Evolutionary conservation across 2,329 filamentous ascomycete genomes (phyloP), one percentile per base, ranked within the genome.

Genomic region (Rachicladosporium sp.): DNA sequence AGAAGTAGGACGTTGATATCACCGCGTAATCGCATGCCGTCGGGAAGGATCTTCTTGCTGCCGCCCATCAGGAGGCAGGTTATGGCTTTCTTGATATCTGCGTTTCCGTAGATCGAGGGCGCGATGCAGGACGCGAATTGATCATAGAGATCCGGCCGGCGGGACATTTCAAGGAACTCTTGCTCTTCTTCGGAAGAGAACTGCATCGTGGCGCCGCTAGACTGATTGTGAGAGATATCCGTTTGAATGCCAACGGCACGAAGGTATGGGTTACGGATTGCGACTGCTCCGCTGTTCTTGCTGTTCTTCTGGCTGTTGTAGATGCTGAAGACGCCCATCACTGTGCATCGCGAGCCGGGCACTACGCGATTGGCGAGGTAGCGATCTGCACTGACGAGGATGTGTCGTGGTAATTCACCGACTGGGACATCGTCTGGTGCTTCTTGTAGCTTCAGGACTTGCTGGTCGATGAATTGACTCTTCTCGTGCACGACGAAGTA

Each of bases 301-400:
- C 76, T 81, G 31, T 80, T 82, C 62, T 96, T 96, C 33, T 58
- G 53, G 51, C 81, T 82, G 60, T 95, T 86, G 62, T 95, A 98
- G 55, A 96, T 96, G 23, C 89, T 95, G 67, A 95, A 98, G 29
- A 98, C 86, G 12, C 91, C 91, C 76, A 91, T 96, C 11, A 98
- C 74, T 2, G 87, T 93, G 60, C 91, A 98, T 58, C 89, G 75
- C 37, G 89, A 93, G 23, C 91, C 91, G 4, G 91, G 91, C 3
- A 98, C 88, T 3, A 98, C 91, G 37, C 87, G 78, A 58, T 98
- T 98, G 8, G 89, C 91, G 35, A 98, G 69, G 57, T 96, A 95
- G 38, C 91, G 76, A 57, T 98, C 91, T n/a, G 91, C 91, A 0
- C 88, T 93, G 45, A 98, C 84, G 45, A 96, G 74, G 34, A 98